Base-by-base conservation (phyloP, 2,329 filamentous ascomycete genomes). In the Mycocentrospora acerina region DNA sequence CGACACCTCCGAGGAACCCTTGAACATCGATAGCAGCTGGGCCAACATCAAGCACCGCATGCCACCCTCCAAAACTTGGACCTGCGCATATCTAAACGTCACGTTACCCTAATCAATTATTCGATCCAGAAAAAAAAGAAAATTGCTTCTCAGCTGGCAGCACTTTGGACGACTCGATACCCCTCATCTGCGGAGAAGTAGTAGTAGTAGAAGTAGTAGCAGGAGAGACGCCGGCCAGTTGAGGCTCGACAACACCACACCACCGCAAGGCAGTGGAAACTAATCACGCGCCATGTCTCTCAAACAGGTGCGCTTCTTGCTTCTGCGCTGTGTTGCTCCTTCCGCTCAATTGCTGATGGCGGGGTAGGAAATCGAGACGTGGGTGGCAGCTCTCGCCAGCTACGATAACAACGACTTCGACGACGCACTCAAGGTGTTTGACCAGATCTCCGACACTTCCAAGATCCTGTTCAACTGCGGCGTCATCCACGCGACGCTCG, bases 391-490 rank as follows among this genome's bases (percentile, higher is more conserved):
- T 70, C 82, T 98, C 38, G 83, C 76, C 57, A 85, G 85, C 65
- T 98, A 98, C 74, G 93, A 98, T 72, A 93, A 91, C 72, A 95
- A 95, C 72, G 89, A 98, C 63, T 97, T 95, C 71, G 91, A 97
- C 61, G 86, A 91, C 53, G 83, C 93, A 18, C 73, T 97, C 48
- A 80, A 77, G 56, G 81, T 87, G 45, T 97, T 98, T 64, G 86
- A 88, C 48, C 81, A 78, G 55, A 95, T 98, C 60, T 79, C 86
- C 46, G 93, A 97, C 67, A 98, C 93, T 0, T 96, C 93, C 56
- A 97, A 95, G 76, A 98, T 98, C 48, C 77, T 95, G 46, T 98
- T 98, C 77, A 98, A 98, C 64, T 94, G 91, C 70, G 93, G 93
- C 55, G 91, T 98, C 26, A 97, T 98, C 58, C 88, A 96, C 74